Conservation (phyloP, 208 protist species). For the Vickermania spadyakhi region DNA sequence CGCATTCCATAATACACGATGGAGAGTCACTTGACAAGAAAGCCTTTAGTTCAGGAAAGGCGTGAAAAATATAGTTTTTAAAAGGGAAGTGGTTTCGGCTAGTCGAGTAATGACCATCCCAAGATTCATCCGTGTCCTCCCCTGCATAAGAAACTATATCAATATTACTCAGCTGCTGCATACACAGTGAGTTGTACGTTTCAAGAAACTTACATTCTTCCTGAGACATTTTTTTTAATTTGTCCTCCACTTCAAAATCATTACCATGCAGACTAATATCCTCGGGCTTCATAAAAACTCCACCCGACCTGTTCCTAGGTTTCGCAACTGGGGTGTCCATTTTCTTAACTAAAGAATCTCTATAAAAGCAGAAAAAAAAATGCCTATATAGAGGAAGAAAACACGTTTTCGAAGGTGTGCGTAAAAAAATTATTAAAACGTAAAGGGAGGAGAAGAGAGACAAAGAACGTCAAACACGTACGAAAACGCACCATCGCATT, state of each 20-base stretch:
- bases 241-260: conserved; percentile 18
- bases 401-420: neutral
- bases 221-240: conserved; percentile 5
- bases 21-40: neutral
- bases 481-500: too few relatives aligned
- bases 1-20: conserved; percentile 18
- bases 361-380: neutral
- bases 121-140: conserved; percentile 2
- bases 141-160: neutral
- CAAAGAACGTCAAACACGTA: neutral
- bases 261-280: conserved; percentile 15
- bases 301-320: conserved; percentile 10
- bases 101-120: conserved; percentile 14
- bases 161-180: neutral
- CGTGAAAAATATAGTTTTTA: conserved; percentile 15
- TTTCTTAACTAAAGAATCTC: neutral
- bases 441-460: neutral
- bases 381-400: neutral
- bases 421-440: neutral
- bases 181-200: neutral
- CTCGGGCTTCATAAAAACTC: conserved; percentile 10
- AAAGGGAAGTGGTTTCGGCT: conserved; percentile 10
- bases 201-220: neutral
- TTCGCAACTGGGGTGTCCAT: neutral
- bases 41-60: conserved; percentile 8